These are phyloP conservation scores for Leccinum subtestaceum DNA, from an alignment of 768 basidiomycete species.

Conservation along the genomic window DNA sequence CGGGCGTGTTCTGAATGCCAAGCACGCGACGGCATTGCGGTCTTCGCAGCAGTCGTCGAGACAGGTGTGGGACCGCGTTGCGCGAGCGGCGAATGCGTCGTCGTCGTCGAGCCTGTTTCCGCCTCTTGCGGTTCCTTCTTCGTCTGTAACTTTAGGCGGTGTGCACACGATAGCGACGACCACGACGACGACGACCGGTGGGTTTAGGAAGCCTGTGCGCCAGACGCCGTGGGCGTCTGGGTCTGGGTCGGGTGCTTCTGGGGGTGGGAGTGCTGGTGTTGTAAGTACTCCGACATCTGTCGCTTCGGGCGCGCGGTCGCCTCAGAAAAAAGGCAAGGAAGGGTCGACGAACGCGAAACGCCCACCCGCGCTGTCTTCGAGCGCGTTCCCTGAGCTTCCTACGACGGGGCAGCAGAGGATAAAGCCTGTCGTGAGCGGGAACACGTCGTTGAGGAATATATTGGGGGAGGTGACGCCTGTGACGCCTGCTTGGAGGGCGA, in stretches of 20 bases:
- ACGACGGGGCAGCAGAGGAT: slow-evolving; percentile 44
- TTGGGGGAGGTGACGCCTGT: slow-evolving; percentile 31
- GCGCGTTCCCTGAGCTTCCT: slow-evolving; percentile 65
- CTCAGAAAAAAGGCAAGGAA: slow-evolving; percentile 14
- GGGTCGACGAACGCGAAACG: background rate
- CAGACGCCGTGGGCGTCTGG: slow-evolving; percentile 59
- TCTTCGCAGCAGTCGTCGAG: slow-evolving; percentile 57
- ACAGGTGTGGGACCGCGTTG: slow-evolving; percentile 84
- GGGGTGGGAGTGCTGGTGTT: background rate
- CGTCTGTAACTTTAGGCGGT: background rate
- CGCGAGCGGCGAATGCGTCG: slow-evolving; percentile 63
- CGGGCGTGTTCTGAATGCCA: slow-evolving; percentile 81
- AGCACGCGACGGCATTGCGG: slow-evolving; percentile 64
- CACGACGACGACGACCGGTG: slow-evolving; percentile 2
- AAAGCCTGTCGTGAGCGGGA: slow-evolving; percentile 55
- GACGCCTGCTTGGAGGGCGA: slow-evolving; percentile 32
- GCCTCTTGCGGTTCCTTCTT: slow-evolving; percentile 18
- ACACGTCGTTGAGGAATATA: slow-evolving; percentile 66
- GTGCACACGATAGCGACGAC: background rate
- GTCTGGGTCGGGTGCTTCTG: slow-evolving; percentile 7
- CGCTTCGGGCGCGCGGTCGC: background rate
- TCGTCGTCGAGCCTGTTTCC: slow-evolving; percentile 39
- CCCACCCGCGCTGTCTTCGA: slow-evolving; percentile 47
- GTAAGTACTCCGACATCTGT: background rate
- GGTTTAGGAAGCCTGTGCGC: slow-evolving; percentile 45